Evolutionary conservation across 805 yeast genomes (phyloP).

Genomic region (Kurtzmaniella fragi): DNA sequence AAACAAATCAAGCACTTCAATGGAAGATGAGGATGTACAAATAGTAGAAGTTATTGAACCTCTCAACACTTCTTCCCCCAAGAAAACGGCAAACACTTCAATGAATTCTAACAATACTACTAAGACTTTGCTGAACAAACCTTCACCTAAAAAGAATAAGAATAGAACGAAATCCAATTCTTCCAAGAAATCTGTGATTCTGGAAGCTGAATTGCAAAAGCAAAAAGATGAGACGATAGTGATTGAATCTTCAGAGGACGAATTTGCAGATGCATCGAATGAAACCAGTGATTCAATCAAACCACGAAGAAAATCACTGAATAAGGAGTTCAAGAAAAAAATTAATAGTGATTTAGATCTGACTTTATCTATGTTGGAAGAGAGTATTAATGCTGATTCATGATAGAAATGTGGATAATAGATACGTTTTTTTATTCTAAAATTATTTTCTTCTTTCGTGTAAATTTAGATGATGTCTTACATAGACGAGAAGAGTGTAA

Average conservation of each 20-base stretch:
- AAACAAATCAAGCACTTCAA: neutral
- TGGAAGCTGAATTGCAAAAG: no score
- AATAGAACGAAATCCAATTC: neutral
- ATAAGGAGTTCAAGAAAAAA: conserved; percentile 29
- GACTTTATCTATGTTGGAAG: conserved; percentile 36
- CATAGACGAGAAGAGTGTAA: neutral
- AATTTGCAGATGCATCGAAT: neutral
- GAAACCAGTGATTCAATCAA: conserved; percentile 7
- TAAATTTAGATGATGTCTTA: neutral
- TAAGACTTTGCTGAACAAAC: neutral
- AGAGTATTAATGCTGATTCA: conserved; percentile 22
- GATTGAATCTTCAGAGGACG: conserved; percentile 1
- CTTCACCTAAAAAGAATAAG: neutral
- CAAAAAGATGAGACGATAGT: conserved; percentile 7
- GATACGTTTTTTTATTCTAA: neutral
- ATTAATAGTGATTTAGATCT: conserved; percentile 30
- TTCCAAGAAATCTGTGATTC: no score
- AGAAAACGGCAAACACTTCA: neutral
- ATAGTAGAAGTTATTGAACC: neutral
- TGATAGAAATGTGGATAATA: neutral
- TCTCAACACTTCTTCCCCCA: neutral
- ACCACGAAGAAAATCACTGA: conserved; percentile 23
- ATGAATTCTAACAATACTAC: neutral
- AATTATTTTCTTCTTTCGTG: neutral
- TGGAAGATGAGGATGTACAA: neutral